Conservation (phyloP, 805 yeast species). For the Myxozyma lipomycoides region DNA sequence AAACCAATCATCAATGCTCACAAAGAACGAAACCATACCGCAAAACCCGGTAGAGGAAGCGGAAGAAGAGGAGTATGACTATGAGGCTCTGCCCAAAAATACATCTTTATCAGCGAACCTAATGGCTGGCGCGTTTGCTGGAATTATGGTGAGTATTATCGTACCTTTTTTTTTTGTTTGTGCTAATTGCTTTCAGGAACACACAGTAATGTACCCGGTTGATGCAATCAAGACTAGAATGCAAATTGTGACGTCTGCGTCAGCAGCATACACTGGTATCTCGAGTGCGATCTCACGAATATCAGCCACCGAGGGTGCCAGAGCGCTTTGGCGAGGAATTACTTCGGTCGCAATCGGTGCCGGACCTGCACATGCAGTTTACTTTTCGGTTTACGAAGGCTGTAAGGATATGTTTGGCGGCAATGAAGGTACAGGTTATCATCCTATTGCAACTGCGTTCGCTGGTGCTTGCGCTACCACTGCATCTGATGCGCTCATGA, state of each 20-base stretch:
- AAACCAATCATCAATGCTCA: background rate
- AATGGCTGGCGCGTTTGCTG: constrained; percentile 96
- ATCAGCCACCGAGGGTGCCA: constrained; percentile 81
- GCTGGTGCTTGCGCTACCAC: constrained; percentile 91
- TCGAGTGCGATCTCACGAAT: constrained; percentile 68
- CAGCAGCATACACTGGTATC: constrained; percentile 41
- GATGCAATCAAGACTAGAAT: constrained; percentile 91
- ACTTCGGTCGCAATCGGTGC: constrained; percentile 91
- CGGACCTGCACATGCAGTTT: constrained; percentile 99
- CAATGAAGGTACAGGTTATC: constrained; percentile 46
- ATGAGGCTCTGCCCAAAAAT: constrained; percentile 84
- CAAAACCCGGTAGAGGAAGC: constrained; percentile 2
- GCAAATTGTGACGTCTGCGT: constrained; percentile 51
- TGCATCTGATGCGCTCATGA: constrained; percentile 94
- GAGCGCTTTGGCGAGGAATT: constrained; percentile 90
- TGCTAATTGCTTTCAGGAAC: constrained; percentile 48
- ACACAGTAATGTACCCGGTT: constrained; percentile 92
- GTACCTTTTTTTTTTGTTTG: background rate
- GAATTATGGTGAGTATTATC: constrained; percentile 70
- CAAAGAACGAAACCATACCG: background rate
- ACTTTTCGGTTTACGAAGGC: constrained; percentile 88
- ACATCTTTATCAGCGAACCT: constrained; percentile 80
- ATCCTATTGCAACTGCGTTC: constrained; percentile 75
- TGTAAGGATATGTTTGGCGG: constrained; percentile 55
- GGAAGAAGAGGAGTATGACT: constrained; percentile 51